Conservation (phyloP, 2,329 filamentous ascomycete genomes). For the Ophiocordyceps camponoti-saundersi region DNA sequence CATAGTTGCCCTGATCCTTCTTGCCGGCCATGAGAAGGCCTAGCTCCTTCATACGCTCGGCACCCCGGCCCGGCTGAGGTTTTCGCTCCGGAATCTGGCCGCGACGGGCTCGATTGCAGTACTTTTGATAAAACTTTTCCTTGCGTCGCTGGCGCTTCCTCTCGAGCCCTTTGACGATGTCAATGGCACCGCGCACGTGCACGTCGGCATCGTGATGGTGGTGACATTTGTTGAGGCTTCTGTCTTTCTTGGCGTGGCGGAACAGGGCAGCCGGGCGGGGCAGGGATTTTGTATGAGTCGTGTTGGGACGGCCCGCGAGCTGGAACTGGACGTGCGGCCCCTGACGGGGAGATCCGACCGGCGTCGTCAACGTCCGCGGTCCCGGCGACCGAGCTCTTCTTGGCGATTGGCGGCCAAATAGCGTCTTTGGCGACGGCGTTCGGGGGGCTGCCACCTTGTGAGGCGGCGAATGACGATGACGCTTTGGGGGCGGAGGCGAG, state of each 20-base stretch:
- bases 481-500: slow-evolving; percentile 20
- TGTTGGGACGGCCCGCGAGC: slow-evolving; percentile 39
- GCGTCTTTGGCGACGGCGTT: not conserved
- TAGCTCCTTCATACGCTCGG: slow-evolving; percentile 70
- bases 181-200: slow-evolving; percentile 81
- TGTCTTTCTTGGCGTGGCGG: slow-evolving; percentile 29
- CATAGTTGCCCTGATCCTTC: slow-evolving; percentile 55
- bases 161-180: slow-evolving; percentile 93
- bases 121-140: slow-evolving; percentile 83
- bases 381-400: slow-evolving; percentile 1
- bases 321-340: slow-evolving; percentile 20
- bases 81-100: slow-evolving; percentile 43
- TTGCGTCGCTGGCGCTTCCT: slow-evolving; percentile 83
- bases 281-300: slow-evolving; percentile 71
- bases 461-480: not conserved
- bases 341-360: slow-evolving; percentile 20
- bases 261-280: slow-evolving; percentile 64
- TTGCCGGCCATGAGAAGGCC: slow-evolving; percentile 80
- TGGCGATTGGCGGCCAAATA: slow-evolving; percentile 8
- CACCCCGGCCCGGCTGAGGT: slow-evolving; percentile 68
- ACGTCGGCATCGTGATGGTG: slow-evolving; percentile 23
- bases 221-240: slow-evolving; percentile 14
- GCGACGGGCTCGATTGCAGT: slow-evolving; percentile 69
- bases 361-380: slow-evolving; percentile 11
- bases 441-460: not conserved